Base-by-base conservation (phyloP, 1,284 basidiomycete genomes). In the Thelephora terrestris region DNA sequence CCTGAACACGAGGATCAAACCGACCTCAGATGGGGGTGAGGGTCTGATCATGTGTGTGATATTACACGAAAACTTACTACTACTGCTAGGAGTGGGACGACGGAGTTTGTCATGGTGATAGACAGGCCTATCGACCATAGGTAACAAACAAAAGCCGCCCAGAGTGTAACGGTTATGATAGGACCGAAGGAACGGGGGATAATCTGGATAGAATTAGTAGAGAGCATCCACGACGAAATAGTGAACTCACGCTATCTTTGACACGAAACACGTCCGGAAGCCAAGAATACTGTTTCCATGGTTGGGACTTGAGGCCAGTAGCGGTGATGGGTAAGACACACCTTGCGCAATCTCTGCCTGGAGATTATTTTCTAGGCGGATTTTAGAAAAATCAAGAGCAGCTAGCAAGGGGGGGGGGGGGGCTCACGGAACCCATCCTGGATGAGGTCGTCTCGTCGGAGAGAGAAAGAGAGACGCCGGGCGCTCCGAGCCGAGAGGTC, bases 11-110 rank as follows among this genome's bases (percentile, higher is more conserved):
- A 89, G 67, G 51, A 86, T 81, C 48, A 90, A 72, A 57, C 81
- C 84, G 49, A 85, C 79, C 79, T 85, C 55, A n/a, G 55, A 5
- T 5, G 20, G 16, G 21, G 53, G 25, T 18, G 16, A 25, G 4
- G 14, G 10, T 16, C 40, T 43, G 35, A 36, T 32, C 24, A 20
- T 27, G n/a, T 32, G 20, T 10, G 20, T 5, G 12, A 46, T 14
- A 34, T 17, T 20, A 45, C 10, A 50, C 53, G 46, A 47, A 52
- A 55, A 65, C 88, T 71, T 53, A 94, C 92, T 53, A 95, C 92
- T 14, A 96, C 88, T 6, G 88, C 89, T 21, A 95, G 72, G 43
- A 95, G 68, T 1, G 91, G 91, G 4, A 92, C 79, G 55, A 91
- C 79, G 5, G 81, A 79, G 61, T 85, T 88, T 7, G 83, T 76